Conservation (phyloP, 2,329 filamentous ascomycete species). For the Sporothrix pallida region DNA sequence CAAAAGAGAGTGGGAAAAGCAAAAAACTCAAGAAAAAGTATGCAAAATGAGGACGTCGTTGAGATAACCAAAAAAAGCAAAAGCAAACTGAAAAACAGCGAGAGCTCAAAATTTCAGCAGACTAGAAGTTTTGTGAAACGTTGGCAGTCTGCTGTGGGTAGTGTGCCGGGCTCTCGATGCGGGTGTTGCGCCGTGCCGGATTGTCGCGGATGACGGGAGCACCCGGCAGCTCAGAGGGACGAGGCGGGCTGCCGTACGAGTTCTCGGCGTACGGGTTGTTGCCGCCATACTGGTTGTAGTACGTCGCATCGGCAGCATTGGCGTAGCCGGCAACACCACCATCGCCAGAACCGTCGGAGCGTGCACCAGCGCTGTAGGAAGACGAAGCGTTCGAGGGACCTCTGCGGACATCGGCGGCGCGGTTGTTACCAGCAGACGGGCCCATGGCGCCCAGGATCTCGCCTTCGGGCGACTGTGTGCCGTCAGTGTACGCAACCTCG, state of each 20-base stretch:
- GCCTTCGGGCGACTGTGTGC: conserved; percentile 67
- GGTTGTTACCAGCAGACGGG: conserved; percentile 69
- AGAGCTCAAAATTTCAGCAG: neutral
- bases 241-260: conserved; percentile 44
- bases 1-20: neutral
- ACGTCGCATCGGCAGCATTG: conserved; percentile 53
- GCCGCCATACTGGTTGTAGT: conserved; percentile 65
- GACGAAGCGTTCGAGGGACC: conserved; percentile 96
- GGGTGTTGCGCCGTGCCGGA: conserved; percentile 86
- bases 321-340: conserved; percentile 52
- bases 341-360: conserved; percentile 71
- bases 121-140: conserved; percentile 93
- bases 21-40: neutral
- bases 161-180: conserved; percentile 88
- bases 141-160: conserved; percentile 92
- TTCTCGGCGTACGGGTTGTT: conserved; percentile 62
- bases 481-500: conserved; percentile 65
- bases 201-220: conserved; percentile 93
- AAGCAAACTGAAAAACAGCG: neutral
- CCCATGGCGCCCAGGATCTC: conserved; percentile 86
- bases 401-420: conserved; percentile 74
- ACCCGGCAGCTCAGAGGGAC: conserved; percentile 53
- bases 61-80: neutral
- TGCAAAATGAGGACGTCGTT: neutral
- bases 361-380: conserved; percentile 82